Evolutionary conservation across 1,284 basidiomycete genomes (phyloP).

Genomic region (Coriolopsis trogii): DNA sequence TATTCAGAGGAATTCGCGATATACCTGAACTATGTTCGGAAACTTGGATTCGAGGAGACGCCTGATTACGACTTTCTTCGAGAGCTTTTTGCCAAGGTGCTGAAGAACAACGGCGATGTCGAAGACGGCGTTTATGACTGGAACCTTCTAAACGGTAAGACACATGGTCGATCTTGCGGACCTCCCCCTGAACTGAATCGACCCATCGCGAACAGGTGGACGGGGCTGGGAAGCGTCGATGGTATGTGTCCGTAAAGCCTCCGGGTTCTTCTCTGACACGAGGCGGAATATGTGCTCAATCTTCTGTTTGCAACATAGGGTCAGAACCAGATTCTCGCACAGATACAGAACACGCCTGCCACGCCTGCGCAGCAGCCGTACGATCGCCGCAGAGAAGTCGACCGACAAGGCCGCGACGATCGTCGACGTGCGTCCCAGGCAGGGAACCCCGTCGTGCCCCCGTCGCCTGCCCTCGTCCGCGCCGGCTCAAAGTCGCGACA

Average conservation of each 20-base stretch:
- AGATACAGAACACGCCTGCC: constrained; percentile 57
- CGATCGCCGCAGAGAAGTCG: constrained; percentile 62
- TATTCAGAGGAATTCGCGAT: constrained; percentile 82
- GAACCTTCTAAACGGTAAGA: constrained; percentile 79
- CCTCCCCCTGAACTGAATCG: constrained; percentile 18
- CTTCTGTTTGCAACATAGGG: constrained; percentile 36
- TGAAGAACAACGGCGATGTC: constrained; percentile 86
- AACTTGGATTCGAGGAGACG: constrained; percentile 91
- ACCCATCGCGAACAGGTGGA: constrained; percentile 54
- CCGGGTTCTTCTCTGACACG: constrained; percentile 8
- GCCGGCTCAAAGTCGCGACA: constrained; percentile 70
- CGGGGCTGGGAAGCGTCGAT: constrained; percentile 92
- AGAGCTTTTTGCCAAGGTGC: constrained; percentile 88
- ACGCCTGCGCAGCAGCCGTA: constrained; percentile 42
- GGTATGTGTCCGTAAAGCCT: constrained; percentile 54
- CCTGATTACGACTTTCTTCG: constrained; percentile 96
- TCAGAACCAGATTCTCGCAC: constrained; percentile 61
- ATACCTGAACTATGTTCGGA: constrained; percentile 87
- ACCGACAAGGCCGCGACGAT: constrained; percentile 44
- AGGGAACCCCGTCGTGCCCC: constrained; percentile 57
- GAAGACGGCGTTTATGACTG: constrained; percentile 93
- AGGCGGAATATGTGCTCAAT: constrained; percentile 20
- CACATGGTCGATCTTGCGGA: constrained; percentile 9
- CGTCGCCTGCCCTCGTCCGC: constrained; percentile 75
- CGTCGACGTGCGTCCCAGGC: constrained; percentile 61